These are phyloP conservation scores for Barnettozyma siamensis DNA, from an alignment of 805 yeast species.

Conservation along the genomic window DNA sequence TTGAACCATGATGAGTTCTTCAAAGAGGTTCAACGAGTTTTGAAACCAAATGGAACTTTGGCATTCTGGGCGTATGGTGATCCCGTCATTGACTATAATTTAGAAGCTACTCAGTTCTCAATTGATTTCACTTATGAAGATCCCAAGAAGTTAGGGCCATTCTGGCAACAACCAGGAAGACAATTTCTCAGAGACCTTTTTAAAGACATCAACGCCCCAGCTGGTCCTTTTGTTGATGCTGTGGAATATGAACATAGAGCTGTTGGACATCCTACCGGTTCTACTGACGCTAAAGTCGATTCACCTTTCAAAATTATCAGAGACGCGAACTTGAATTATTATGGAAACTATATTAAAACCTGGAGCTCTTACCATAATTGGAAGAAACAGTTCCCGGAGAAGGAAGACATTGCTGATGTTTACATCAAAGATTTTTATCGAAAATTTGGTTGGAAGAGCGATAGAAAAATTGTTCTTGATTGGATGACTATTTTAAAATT, in stretches of 20 bases:
- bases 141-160: conserved; percentile 47
- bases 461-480: conserved; percentile 35
- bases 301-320: conserved; percentile 25
- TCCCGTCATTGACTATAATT: conserved; percentile 49
- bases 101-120: conserved; percentile 50
- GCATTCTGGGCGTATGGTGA: conserved; percentile 80
- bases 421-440: conserved; percentile 32
- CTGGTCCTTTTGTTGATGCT: conserved; percentile 36
- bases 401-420: conserved; percentile 31
- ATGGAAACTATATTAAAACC: conserved; percentile 52
- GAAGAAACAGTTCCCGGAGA: conserved; percentile 28
- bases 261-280: not conserved
- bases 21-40: conserved; percentile 39
- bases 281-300: conserved; percentile 3
- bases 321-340: conserved; percentile 39
- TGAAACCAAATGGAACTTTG: conserved; percentile 60
- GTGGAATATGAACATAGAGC: conserved; percentile 28
- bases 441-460: conserved; percentile 40
- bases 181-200: conserved; percentile 40
- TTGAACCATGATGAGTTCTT: conserved; percentile 52
- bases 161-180: conserved; percentile 89
- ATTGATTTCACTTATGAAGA: conserved; percentile 47
- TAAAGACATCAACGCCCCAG: conserved; percentile 38
- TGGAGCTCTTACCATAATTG: conserved; percentile 66
- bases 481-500: conserved; percentile 50